These are phyloP conservation scores for Penicillium goetzii DNA, from an alignment of 495 filamentous ascomycete species.

Conservation along the genomic window DNA sequence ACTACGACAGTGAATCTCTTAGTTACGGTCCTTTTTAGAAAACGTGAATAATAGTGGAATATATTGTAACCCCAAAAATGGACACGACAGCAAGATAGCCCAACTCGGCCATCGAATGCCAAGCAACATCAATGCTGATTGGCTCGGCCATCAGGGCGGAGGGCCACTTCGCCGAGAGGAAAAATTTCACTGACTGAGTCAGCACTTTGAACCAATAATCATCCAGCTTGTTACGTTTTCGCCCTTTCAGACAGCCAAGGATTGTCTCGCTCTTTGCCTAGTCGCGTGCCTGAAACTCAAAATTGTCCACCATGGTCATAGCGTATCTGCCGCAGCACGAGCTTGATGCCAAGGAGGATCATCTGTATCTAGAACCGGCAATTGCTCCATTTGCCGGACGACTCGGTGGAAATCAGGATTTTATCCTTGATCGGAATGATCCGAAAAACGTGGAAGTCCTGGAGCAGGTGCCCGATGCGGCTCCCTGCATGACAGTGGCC, in stretches of 20 bases:
- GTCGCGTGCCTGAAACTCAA: background rate
- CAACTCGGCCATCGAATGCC: background rate
- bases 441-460: slow-evolving; percentile 39
- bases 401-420: slow-evolving; percentile 38
- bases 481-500: slow-evolving; percentile 42
- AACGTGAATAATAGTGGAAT: no score
- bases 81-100: no score
- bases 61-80: no score
- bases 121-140: background rate
- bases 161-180: slow-evolving; percentile 9
- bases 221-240: slow-evolving; percentile 18
- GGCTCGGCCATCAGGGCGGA: slow-evolving; percentile 5
- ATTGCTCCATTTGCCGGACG: background rate
- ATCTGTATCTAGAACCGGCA: slow-evolving; percentile 11
- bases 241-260: slow-evolving; percentile 7
- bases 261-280: slow-evolving; percentile 16
- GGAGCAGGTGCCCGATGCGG: slow-evolving; percentile 50
- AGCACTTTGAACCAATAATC: background rate
- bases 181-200: slow-evolving; percentile 7
- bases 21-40: no score
- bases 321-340: slow-evolving; percentile 26
- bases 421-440: slow-evolving; percentile 45
- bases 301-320: slow-evolving; percentile 12
- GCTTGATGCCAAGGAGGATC: slow-evolving; percentile 21
- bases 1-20: no score